Conservation (phyloP, 2,329 filamentous ascomycete species). For the Mycosphaerella sp. region DNA sequence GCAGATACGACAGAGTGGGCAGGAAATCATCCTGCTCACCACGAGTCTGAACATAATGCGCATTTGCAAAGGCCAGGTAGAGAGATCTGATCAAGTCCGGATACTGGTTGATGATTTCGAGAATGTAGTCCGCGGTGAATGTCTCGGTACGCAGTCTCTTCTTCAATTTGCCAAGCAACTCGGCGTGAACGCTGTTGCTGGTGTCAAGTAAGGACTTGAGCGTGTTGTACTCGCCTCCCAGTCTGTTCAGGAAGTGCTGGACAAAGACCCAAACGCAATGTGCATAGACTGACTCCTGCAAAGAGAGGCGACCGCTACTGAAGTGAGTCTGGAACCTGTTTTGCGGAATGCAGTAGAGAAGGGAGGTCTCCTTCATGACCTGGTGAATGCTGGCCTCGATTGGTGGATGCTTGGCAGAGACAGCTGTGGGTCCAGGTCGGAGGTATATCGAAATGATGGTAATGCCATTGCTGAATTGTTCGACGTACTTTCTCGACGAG, state of each 20-base stretch:
- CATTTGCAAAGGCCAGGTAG: conserved; percentile 85
- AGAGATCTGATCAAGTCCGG: conserved; percentile 78
- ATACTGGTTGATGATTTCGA: conserved; percentile 91
- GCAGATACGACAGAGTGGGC: conserved; percentile 62
- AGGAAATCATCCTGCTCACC: conserved; percentile 62
- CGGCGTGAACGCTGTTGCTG: conserved; percentile 76
- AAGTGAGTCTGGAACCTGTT: conserved; percentile 94
- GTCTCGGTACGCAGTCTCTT: conserved; percentile 91
- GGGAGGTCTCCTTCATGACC: conserved; percentile 96
- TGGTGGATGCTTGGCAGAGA: conserved; percentile 58
- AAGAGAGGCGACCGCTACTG: conserved; percentile 73
- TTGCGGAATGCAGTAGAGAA: conserved; percentile 95
- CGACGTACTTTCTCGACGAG: conserved; percentile 90
- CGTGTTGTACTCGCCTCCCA: conserved; percentile 87
- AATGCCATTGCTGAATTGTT: conserved; percentile 98
- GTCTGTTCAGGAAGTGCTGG: conserved; percentile 93
- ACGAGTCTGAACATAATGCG: conserved; percentile 67
- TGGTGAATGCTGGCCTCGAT: conserved; percentile 95
- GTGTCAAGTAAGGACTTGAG: conserved; percentile 72
- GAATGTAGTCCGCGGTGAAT: conserved; percentile 96
- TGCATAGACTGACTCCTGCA: conserved; percentile 95
- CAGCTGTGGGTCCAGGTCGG: conserved; percentile 58
- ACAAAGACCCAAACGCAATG: conserved; percentile 98
- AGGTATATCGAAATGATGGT: conserved; percentile 96
- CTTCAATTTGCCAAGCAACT: conserved; percentile 89